Base-by-base conservation (phyloP, 768 basidiomycete genomes). In the Roridomyces roridus region DNA sequence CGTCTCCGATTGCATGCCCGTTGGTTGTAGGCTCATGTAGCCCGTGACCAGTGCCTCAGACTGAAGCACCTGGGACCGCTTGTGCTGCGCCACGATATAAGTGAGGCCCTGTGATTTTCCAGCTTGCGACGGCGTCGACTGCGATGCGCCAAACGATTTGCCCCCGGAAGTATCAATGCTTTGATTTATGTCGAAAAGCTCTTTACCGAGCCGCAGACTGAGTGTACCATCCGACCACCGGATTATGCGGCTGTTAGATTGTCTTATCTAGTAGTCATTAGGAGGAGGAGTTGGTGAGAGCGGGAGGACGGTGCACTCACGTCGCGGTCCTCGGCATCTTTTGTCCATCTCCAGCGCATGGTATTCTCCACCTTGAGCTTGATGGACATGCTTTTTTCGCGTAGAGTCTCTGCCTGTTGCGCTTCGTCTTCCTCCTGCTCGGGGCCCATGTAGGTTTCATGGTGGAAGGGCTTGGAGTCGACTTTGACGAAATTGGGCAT, bases 181-280 rank as follows among this genome's bases (percentile, higher is more conserved):
- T 70, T 90, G 85, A 47, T 83, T 86, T 46, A 98, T 86, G 75
- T 98, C 95, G 73, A 96, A 98, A 5, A 97, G 78, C 67, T 98
- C 96, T 70, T 92, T 91, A 39, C 97, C 97, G 51, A 99, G 77
- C 60, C 92, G 89, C 26, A 99, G 82, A 64, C 94, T 96, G 53
- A 94, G 74, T 14, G 91, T 84, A 15, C 96, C 96, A 69, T 99
- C 97, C 6, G 95, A 97, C 97, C 97, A 99, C 14, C 91, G 85
- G 55, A 99, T 85, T 35, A 98, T 77, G 26, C 95, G 89, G 60
- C 90, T 86, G 68, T 99, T 99, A 15, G 94, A 93, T 77, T 96
- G 89, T 61, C 88, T 84, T 14, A 35, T 34, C 24, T 28, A 24
- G 11, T 15, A 4, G 21, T 3, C 21, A 34, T 46, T 6, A 31